Conservation (phyloP, 805 yeast species). For the Saturnispora besseyi region DNA sequence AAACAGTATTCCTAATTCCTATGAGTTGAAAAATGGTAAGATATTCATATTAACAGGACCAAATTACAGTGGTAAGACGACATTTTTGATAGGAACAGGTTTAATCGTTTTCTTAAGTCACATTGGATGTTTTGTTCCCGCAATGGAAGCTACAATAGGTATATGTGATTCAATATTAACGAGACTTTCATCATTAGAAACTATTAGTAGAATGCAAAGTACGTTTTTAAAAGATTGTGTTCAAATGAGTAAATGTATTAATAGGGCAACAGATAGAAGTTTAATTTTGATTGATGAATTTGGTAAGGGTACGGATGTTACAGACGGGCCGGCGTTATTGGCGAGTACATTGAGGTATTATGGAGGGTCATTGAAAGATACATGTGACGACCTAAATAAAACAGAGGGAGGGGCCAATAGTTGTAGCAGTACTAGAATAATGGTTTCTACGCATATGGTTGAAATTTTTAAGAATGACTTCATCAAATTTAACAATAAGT, state of each 20-base stretch:
- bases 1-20: conserved; percentile 34
- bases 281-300: conserved; percentile 44
- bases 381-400: too few species aligned
- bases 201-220: conserved; percentile 33
- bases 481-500: conserved; percentile 3
- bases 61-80: conserved; percentile 45
- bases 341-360: conserved; percentile 29
- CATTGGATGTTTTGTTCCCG: conserved; percentile 49
- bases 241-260: conserved; percentile 27
- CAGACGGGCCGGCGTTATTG: conserved; percentile 38
- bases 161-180: conserved; percentile 35
- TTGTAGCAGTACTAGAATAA: conserved; percentile 19
- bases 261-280: conserved; percentile 34
- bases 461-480: conserved; percentile 29
- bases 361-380: too few species aligned
- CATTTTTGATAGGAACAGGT: conserved; percentile 40
- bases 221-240: conserved; percentile 43
- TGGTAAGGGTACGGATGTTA: conserved; percentile 43
- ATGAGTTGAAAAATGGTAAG: conserved; percentile 14
- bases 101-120: conserved; percentile 42
- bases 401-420: neutral
- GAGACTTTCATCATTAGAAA: conserved; percentile 35
- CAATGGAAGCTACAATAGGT: conserved; percentile 35
- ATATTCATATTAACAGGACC: conserved; percentile 40
- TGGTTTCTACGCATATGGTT: conserved; percentile 37